These are phyloP conservation scores for Kernera saxatilis DNA, from an alignment of 345 rosid genomes.

Conservation along the genomic window DNA sequence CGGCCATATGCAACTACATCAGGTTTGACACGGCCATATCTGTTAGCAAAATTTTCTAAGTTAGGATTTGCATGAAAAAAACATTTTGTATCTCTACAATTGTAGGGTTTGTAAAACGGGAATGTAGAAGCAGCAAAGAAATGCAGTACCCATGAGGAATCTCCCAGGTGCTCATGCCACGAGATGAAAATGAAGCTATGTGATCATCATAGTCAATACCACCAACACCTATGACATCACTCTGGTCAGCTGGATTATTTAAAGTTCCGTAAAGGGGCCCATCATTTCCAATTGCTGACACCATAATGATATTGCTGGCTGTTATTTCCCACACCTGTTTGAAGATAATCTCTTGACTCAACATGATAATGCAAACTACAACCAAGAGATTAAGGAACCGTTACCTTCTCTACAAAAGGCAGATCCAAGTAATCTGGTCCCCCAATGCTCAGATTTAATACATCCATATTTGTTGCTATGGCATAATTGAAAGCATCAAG, in stretches of 20 bases:
- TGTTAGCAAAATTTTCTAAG: constrained; percentile 20
- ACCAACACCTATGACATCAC: constrained; percentile 98
- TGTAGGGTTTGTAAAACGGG: background rate
- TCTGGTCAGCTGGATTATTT: constrained; percentile 98
- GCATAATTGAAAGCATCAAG: constrained; percentile 99
- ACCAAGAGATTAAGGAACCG: constrained; percentile 7
- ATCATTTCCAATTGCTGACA: constrained; percentile 99
- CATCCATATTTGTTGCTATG: constrained; percentile 88
- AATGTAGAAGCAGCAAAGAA: background rate
- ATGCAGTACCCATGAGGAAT: constrained; percentile 88
- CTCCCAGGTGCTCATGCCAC: constrained; percentile 99
- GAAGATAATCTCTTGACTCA: constrained; percentile 13
- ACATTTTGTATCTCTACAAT: background rate
- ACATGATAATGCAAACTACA: background rate
- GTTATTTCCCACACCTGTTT: constrained; percentile 98
- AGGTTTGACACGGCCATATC: constrained; percentile 94
- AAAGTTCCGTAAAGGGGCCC: constrained; percentile 97
- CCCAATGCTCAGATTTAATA: constrained; percentile 94
- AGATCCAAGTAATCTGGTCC: constrained; percentile 99
- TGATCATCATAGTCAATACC: constrained; percentile 96
- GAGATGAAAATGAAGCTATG: constrained; percentile 97
- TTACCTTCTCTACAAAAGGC: constrained; percentile 96
- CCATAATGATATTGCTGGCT: constrained; percentile 96
- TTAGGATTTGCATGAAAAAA: background rate
- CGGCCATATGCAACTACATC: constrained; percentile 97